Conservation (phyloP, 768 basidiomycete species). For the Calocybe gangraenosa region DNA sequence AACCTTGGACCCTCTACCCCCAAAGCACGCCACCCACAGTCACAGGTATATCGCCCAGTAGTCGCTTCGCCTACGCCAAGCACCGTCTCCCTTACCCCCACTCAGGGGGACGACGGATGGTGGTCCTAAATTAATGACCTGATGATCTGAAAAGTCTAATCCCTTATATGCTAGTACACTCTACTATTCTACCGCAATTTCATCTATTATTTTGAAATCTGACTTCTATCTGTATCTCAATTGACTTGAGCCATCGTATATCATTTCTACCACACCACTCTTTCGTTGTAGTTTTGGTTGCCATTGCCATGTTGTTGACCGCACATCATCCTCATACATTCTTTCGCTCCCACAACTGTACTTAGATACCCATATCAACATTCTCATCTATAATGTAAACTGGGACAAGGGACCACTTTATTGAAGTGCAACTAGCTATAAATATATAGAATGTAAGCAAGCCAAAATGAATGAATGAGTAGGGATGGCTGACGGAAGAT, state of each 20-base stretch:
- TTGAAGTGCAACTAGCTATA: conserved; percentile 21
- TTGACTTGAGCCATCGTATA: no score
- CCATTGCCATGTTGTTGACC: no score
- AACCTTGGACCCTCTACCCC: conserved; percentile 31
- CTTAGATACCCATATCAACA: conserved; percentile 17
- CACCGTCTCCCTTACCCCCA: conserved; percentile 67
- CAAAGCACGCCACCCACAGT: conserved; percentile 24
- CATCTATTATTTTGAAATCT: no score
- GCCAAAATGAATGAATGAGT: conserved; percentile 5
- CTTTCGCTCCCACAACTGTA: conserved; percentile 16
- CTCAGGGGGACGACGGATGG: conserved; percentile 75
- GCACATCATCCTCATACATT: not conserved
- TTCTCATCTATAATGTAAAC: conserved; percentile 20
- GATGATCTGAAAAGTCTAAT: not conserved
- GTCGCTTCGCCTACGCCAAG: conserved; percentile 74
- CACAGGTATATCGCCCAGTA: conserved; percentile 26
- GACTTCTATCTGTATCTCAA: no score
- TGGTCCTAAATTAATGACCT: conserved; percentile 41
- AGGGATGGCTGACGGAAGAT: not conserved
- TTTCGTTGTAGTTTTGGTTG: no score
- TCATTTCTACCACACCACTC: no score
- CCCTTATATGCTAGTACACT: not conserved
- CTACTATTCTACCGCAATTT: not conserved
- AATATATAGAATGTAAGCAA: conserved; percentile 2
- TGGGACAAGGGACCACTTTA: conserved; percentile 26